Conservation (phyloP, 805 yeast genomes). For the Wickerhamiella hasegawae region DNA sequence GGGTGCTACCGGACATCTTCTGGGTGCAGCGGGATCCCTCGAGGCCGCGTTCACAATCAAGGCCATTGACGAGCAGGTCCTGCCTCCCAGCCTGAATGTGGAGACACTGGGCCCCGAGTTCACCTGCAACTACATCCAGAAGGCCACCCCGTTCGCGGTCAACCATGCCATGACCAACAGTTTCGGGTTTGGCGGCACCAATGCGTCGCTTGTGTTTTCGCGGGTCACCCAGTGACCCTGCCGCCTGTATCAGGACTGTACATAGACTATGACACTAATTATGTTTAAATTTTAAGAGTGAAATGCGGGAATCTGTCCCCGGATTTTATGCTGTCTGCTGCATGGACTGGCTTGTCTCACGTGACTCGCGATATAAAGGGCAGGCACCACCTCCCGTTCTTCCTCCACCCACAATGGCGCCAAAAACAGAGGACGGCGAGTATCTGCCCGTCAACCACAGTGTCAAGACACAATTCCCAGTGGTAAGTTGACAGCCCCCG, state of each 20-base stretch:
- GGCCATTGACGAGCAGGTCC: slow-evolving; percentile 36
- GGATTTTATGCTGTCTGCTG: too few relatives aligned
- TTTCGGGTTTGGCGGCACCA: slow-evolving; percentile 97
- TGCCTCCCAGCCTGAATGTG: slow-evolving; percentile 78
- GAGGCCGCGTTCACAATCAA: slow-evolving; percentile 70
- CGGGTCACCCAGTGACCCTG: too few relatives aligned
- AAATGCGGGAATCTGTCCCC: too few relatives aligned
- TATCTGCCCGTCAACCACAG: slow-evolving; percentile 15
- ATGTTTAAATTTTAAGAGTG: too few relatives aligned
- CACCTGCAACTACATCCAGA: slow-evolving; percentile 42
- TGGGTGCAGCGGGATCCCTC: slow-evolving; percentile 94
- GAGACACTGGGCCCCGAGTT: slow-evolving; percentile 32
- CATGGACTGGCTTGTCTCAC: too few relatives aligned
- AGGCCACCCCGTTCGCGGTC: slow-evolving; percentile 28
- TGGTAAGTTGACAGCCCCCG: slow-evolving; percentile 14
- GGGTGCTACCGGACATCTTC: slow-evolving; percentile 82
- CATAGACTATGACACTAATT: too few relatives aligned
- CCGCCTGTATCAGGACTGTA: too few relatives aligned
- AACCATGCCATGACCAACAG: slow-evolving; percentile 66
- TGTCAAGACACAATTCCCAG: slow-evolving; percentile 29
- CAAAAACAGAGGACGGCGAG: slow-evolving; percentile 6
- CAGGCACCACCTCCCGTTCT: too few relatives aligned
- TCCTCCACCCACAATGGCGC: too few relatives aligned
- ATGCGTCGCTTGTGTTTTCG: slow-evolving; percentile 41
- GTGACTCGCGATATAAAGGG: too few relatives aligned